Base-by-base conservation (phyloP, 805 yeast species). In the Schwanniomyces pseudopolymorphus region DNA sequence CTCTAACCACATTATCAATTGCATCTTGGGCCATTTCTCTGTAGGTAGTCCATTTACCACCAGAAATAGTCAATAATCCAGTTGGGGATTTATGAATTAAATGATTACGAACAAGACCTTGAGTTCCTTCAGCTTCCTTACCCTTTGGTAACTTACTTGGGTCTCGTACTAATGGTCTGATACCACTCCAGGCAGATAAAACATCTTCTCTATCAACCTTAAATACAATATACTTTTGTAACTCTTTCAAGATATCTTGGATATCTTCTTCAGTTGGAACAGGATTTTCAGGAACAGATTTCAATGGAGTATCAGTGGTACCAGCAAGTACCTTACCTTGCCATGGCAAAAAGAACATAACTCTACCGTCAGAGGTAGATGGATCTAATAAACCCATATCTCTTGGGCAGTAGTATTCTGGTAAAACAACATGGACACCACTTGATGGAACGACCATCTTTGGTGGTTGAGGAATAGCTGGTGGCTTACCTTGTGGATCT, bases 41-140 rank as follows among this genome's bases (percentile, higher is more conserved):
- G 75, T 91, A 92, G 31, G 98, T 91, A 44, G 98, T 91, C 98
- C 98, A 91, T 73, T 91, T 91, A 66, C 98, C 98, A 60, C 97
- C 98, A 16, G 96, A 85, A 55, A 91, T 87, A 33, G 98, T 91
- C 33, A 91, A 76, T 56, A 91, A 78, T 21, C 92, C 94, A 46
- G 86, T 77, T 48, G 77, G 82, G 27, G 95, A 80, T 25, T 81
- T 76, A 59, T 85, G 79, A 45, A 91, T 78, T 58, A 91, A 75
- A 69, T 91, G 98, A 55, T 88, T 86, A 73, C 98, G 85, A 38
- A 91, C 98, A 54, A 91, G 76, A 44, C 90, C 91, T 72, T 90
- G 94, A 48, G 97, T 91, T 25, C 66, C 62, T 14, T 68, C 66
- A 26, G 51, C 62, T 39, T 72, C 68, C 54, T 72, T 67, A 49